Percentiles rank a stretch among this genome's conserved stretches.
These are phyloP conservation scores for Fusarium nurragi DNA, from an alignment of 2,329 filamentous ascomycete genomes.

Conservation along the genomic window DNA sequence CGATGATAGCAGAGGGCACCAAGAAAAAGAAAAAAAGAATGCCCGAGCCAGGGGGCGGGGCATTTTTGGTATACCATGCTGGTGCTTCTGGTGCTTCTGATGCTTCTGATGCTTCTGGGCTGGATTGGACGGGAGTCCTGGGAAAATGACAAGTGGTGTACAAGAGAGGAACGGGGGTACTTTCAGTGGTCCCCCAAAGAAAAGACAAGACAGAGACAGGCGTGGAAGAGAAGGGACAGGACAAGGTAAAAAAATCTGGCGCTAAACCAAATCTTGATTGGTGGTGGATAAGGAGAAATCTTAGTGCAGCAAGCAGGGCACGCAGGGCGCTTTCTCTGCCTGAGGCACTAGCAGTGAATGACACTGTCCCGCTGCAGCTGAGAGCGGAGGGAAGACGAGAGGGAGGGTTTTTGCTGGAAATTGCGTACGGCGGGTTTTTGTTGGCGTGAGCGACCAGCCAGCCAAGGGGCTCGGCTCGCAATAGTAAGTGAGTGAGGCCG, in stretches of 20 bases:
- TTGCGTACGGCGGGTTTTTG: slow-evolving; percentile 40
- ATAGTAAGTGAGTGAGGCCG: slow-evolving; percentile 12
- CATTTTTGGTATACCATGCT: slow-evolving; percentile 26
- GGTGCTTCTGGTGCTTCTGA: background rate
- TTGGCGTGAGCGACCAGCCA: slow-evolving; percentile 30
- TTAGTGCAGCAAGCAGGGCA: slow-evolving; percentile 48
- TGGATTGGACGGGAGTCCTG: slow-evolving; percentile 22
- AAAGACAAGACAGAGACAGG: slow-evolving; percentile 38
- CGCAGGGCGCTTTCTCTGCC: slow-evolving; percentile 36
- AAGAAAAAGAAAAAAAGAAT: slow-evolving; percentile 18
- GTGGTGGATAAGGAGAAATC: slow-evolving; percentile 49
- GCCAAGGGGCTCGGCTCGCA: slow-evolving; percentile 29
- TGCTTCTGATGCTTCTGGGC: slow-evolving; percentile 19
- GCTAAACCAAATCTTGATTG: slow-evolving; percentile 51
- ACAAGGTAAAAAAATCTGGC: slow-evolving; percentile 42
- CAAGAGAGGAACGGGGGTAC: slow-evolving; percentile 24
- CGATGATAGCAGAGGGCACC: slow-evolving; percentile 21
- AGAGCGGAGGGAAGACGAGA: slow-evolving; percentile 8
- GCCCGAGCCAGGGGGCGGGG: slow-evolving; percentile 32
- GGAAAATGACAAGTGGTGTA: slow-evolving; percentile 18
- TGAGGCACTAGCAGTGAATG: slow-evolving; percentile 39
- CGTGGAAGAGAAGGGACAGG: slow-evolving; percentile 40
- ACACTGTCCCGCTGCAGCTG: slow-evolving; percentile 37
- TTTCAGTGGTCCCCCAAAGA: slow-evolving; percentile 34
- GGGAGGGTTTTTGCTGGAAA: slow-evolving; percentile 38